Percentiles rank a stretch among this genome's conserved stretches.
Evolutionary conservation across 805 yeast species (phyloP).

Genomic region (Wickerhamiella australiensis): DNA sequence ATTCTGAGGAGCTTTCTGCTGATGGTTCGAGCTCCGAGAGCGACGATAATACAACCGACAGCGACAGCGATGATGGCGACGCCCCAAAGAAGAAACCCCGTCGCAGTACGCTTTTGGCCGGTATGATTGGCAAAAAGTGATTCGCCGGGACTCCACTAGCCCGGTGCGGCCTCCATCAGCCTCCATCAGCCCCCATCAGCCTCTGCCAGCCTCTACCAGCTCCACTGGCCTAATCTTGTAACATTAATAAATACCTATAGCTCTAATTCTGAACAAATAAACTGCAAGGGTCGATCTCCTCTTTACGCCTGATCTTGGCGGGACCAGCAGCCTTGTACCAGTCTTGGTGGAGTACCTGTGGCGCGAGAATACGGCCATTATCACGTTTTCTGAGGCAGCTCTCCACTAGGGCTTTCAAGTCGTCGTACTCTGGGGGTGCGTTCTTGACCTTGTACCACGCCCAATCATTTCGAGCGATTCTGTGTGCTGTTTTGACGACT

Average conservation of each 20-base stretch:
- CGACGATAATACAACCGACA: background rate
- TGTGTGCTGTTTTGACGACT: constrained; percentile 53
- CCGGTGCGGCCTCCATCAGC: too few species aligned
- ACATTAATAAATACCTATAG: background rate
- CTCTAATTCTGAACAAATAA: constrained; percentile 1
- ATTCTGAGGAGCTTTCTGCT: background rate
- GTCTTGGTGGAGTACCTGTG: constrained; percentile 26
- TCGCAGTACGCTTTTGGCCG: background rate
- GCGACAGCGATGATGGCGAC: background rate
- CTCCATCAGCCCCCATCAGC: too few species aligned
- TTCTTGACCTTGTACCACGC: constrained; percentile 51
- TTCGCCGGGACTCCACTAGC: too few species aligned
- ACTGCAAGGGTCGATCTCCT: background rate
- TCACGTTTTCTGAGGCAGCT: constrained; percentile 39
- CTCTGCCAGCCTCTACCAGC: too few species aligned
- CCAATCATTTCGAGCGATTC: constrained; percentile 92
- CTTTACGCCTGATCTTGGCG: background rate
- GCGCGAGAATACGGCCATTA: constrained; percentile 29
- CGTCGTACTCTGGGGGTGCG: constrained; percentile 33
- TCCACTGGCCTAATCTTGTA: background rate
- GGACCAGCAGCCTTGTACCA: constrained; percentile 29
- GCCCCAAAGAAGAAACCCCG: background rate
- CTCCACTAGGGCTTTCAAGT: constrained; percentile 41
- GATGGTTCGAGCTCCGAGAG: background rate
- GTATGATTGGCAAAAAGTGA: background rate